Evolutionary conservation across 495 filamentous ascomycete genomes (phyloP).

Genomic region (Parachaetomium inaequale): DNA sequence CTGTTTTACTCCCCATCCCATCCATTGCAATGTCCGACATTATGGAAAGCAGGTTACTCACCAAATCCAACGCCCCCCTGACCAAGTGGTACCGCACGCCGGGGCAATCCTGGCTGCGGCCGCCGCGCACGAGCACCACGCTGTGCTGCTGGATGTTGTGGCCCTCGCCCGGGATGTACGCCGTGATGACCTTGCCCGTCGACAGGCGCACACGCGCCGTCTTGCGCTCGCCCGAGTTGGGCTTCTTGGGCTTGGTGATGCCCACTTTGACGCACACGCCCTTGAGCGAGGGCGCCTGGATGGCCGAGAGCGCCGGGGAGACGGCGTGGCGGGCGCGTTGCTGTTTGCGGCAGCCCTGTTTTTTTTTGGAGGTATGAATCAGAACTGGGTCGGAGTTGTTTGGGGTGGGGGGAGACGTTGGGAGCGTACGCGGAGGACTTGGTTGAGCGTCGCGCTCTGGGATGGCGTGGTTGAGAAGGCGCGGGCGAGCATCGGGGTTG

Average conservation of each 20-base stretch:
- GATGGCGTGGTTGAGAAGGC: slow-evolving; percentile 50
- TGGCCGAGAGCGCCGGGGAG: slow-evolving; percentile 73
- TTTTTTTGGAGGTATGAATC: not conserved
- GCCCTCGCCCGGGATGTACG: slow-evolving; percentile 94
- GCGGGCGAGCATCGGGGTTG: slow-evolving; percentile 23
- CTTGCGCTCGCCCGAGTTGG: slow-evolving; percentile 94
- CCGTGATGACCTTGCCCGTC: slow-evolving; percentile 78
- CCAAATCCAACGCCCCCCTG: slow-evolving; percentile 89
- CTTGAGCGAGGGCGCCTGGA: slow-evolving; percentile 75
- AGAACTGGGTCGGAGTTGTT: not conserved
- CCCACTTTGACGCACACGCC: slow-evolving; percentile 92
- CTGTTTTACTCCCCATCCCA: not conserved
- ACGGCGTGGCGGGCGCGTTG: slow-evolving; percentile 76
- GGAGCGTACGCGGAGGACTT: slow-evolving; percentile 50
- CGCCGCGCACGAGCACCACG: slow-evolving; percentile 89
- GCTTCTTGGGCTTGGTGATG: slow-evolving; percentile 94
- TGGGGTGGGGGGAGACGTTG: not conserved
- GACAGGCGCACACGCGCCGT: slow-evolving; percentile 83
- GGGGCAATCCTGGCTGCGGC: slow-evolving; percentile 91
- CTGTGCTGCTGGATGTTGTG: slow-evolving; percentile 99
- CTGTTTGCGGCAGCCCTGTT: slow-evolving; percentile 67
- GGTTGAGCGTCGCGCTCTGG: slow-evolving; percentile 57
- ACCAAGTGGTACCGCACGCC: slow-evolving; percentile 96
- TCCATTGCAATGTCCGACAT: not conserved
- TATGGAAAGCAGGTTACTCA: slow-evolving; percentile 45